Evolutionary conservation across 139 green algal species (phyloP).

Genomic region (Yamagishiella unicocca): DNA sequence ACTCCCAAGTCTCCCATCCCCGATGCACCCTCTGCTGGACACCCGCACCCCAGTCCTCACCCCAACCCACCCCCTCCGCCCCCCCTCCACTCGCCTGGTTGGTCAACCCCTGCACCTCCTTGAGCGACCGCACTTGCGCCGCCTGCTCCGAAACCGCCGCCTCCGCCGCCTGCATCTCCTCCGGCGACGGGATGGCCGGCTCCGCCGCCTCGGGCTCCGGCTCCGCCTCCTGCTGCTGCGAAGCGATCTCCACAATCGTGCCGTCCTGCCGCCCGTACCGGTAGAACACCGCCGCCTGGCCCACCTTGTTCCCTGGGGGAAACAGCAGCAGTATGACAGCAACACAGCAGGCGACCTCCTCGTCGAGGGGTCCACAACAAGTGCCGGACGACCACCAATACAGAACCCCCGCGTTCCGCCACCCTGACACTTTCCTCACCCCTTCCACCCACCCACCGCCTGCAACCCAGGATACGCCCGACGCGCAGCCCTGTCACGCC

Average conservation of each 20-base stretch:
- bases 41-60: background rate
- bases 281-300: slow-evolving; percentile 62
- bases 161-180: slow-evolving; percentile 57
- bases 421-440: background rate
- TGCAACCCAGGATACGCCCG: too few species aligned
- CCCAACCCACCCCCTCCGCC: too few species aligned
- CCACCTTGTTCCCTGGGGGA: slow-evolving; percentile 49
- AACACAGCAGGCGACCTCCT: background rate
- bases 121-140: slow-evolving; percentile 54
- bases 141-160: slow-evolving; percentile 60
- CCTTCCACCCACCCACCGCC: background rate
- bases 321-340: background rate
- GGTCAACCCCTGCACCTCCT: slow-evolving; percentile 53
- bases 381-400: too few species aligned
- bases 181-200: slow-evolving; percentile 26
- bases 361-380: background rate
- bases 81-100: too few species aligned
- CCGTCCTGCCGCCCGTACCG: slow-evolving; percentile 60
- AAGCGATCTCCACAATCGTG: slow-evolving; percentile 5
- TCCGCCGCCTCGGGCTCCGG: background rate
- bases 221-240: background rate
- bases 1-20: background rate
- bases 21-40: too few species aligned
- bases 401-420: background rate
- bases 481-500: too few species aligned